Conservation (phyloP, 2,329 filamentous ascomycete genomes). For the Cladorrhinum sp. region DNA sequence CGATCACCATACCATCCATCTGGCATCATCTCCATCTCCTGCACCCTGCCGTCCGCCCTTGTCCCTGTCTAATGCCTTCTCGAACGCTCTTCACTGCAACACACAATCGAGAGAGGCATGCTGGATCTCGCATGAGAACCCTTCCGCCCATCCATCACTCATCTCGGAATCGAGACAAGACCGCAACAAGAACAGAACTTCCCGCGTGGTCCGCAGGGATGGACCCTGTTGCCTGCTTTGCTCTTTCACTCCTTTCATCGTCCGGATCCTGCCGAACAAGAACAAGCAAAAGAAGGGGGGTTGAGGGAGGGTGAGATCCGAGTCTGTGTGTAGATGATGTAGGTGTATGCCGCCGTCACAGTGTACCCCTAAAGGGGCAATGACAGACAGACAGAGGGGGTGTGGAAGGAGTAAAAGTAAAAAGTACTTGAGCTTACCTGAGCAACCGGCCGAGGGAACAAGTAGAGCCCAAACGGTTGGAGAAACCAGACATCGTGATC, state of each 20-base stretch:
- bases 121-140: slow-evolving; percentile 1
- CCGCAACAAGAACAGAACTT: neutral
- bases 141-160: neutral
- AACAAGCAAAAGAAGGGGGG: neutral
- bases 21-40: neutral
- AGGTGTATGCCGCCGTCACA: slow-evolving; percentile 2
- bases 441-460: neutral
- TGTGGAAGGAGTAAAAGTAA: neutral
- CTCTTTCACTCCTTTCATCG: neutral
- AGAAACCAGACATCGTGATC: neutral
- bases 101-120: neutral
- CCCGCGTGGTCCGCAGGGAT: slow-evolving; percentile 3
- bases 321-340: neutral
- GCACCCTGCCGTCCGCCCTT: neutral
- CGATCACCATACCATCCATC: neutral
- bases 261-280: neutral
- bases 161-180: neutral
- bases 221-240: neutral
- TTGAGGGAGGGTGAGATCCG: neutral
- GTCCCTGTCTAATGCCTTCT: neutral
- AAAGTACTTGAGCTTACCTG: neutral
- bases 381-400: neutral
- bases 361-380: neutral
- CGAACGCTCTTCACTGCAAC: neutral
- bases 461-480: neutral